These are phyloP conservation scores for Serendipita indica DNA, from an alignment of 768 basidiomycete species.

Conservation along the genomic window DNA sequence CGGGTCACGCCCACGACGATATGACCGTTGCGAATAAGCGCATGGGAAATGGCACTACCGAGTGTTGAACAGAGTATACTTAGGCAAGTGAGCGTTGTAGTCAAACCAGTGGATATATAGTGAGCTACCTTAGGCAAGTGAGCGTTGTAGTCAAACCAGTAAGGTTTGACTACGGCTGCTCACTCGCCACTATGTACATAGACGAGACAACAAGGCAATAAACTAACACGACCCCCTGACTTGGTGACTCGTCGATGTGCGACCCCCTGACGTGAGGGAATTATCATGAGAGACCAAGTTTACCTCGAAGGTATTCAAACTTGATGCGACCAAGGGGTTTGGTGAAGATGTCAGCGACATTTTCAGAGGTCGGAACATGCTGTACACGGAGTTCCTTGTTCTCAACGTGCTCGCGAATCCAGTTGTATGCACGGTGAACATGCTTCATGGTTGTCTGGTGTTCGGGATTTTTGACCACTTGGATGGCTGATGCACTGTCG, in stretches of 20 bases:
- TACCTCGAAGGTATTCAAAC: neutral
- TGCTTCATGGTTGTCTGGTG: constrained; percentile 23
- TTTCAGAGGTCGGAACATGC: neutral
- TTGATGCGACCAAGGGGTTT: neutral
- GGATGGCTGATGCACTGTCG: constrained; percentile 26
- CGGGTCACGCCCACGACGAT: constrained; percentile 33
- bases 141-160: too few relatives aligned
- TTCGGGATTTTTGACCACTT: constrained; percentile 20
- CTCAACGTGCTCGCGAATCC: constrained; percentile 16
- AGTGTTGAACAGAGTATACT: too few relatives aligned
- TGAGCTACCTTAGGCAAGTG: too few relatives aligned
- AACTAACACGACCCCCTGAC: constrained; percentile 1
- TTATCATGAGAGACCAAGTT: neutral
- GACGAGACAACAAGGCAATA: too few relatives aligned
- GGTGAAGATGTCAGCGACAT: neutral
- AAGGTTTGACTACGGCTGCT: too few relatives aligned
- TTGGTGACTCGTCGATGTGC: neutral
- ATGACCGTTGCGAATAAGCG: constrained; percentile 32
- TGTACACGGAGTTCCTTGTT: neutral
- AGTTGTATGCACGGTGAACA: constrained; percentile 21
- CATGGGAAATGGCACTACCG: too few relatives aligned
- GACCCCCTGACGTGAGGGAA: neutral
- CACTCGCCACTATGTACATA: too few relatives aligned
- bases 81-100: too few relatives aligned
- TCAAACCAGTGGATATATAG: too few relatives aligned